Conservation (phyloP, 768 basidiomycete species). For the Leccinum uliginosum region DNA sequence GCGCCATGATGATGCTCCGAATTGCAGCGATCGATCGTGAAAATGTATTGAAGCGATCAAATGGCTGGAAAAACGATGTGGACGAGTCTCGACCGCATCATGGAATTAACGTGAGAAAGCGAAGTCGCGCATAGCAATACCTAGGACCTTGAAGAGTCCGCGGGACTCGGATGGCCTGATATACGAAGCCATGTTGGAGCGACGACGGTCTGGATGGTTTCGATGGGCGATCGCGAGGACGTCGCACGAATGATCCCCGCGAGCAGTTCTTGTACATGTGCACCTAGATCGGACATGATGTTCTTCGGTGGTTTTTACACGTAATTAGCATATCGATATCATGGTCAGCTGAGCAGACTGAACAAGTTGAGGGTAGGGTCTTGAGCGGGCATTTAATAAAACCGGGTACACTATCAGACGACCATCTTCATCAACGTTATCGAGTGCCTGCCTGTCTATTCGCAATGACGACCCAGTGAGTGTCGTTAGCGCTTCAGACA, state of each 20-base stretch:
- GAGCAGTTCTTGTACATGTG: not conserved
- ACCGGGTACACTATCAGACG: not conserved
- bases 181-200: too few relatives aligned
- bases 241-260: not conserved
- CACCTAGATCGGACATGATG: not conserved
- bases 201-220: not conserved
- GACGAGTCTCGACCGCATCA: too few relatives aligned
- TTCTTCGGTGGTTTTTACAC: not conserved
- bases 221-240: not conserved
- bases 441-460: not conserved
- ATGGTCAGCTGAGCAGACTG: not conserved
- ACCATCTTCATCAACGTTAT: constrained; percentile 5
- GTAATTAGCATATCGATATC: not conserved
- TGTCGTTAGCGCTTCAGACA: not conserved
- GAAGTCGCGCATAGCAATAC: too few relatives aligned
- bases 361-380: not conserved
- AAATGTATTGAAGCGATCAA: too few relatives aligned
- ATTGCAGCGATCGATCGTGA: too few relatives aligned
- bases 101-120: too few relatives aligned
- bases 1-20: too few relatives aligned
- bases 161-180: too few relatives aligned
- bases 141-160: too few relatives aligned
- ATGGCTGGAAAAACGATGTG: too few relatives aligned
- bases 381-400: not conserved
- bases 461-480: constrained; percentile 14